Conservation (phyloP, 106 monocot species). For the Acorus gramineus region DNA sequence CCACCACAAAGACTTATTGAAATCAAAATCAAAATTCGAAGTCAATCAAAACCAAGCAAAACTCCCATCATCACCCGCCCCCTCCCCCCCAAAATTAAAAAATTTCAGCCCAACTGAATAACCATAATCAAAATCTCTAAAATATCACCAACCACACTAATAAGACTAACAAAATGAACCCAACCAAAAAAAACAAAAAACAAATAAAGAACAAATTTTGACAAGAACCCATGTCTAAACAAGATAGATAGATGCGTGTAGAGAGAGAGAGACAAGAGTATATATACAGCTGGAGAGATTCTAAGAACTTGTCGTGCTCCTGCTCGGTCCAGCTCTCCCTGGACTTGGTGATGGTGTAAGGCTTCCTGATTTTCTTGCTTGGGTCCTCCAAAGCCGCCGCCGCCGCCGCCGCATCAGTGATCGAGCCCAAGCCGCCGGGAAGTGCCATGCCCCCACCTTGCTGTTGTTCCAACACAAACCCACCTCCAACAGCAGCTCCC, state of each 20-base stretch:
- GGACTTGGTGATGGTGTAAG: slow-evolving; percentile 50
- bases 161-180: no score
- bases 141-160: no score
- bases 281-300: slow-evolving; percentile 48
- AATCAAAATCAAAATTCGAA: no score
- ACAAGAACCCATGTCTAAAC: not conserved
- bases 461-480: no score
- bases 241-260: not conserved
- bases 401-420: not conserved
- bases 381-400: slow-evolving; percentile 17
- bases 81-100: no score
- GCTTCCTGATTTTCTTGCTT: slow-evolving; percentile 45
- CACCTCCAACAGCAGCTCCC: no score
- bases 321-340: slow-evolving; percentile 68
- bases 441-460: slow-evolving; percentile 5
- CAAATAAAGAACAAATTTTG: not conserved
- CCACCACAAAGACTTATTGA: no score
- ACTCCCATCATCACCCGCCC: no score
- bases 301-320: slow-evolving; percentile 58
- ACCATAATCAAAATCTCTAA: no score
- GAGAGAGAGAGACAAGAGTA: not conserved
- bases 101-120: no score
- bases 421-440: not conserved
- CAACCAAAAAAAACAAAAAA: not conserved
- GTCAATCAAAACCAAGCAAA: no score